Base-by-base conservation (phyloP, 1,284 basidiomycete species). In the Malassezia globosa region DNA sequence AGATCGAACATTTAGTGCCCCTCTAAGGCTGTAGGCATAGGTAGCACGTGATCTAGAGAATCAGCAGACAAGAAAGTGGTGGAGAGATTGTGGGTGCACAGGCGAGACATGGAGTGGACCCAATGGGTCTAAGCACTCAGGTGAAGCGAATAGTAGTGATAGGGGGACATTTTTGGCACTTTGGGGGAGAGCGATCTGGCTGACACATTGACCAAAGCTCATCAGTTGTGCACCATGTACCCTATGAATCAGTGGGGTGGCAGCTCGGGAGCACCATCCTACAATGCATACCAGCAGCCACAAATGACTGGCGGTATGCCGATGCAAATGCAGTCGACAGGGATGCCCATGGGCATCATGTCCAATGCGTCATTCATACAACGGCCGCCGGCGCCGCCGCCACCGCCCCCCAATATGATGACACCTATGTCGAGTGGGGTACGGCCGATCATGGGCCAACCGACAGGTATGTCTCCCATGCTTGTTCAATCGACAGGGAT, bases 201-300 rank as follows among this genome's bases (percentile, higher is more conserved):
- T n/a, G n/a, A n/a, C n/a, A n/a, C n/a, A n/a, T n/a, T n/a, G n/a
- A n/a, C n/a, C n/a, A n/a, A n/a, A n/a, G n/a, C n/a, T n/a, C n/a
- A n/a, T n/a, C n/a, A n/a, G n/a, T n/a, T n/a, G 19, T 5, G 33
- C 41, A 46, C 14, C 51, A 65, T 60, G 58, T 63, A 63, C 45
- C 61, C 61, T 51, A 60, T 61, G 52, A 61, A 59, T 54, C 58
- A 61, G 39, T 65, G 63, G 63, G 60, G 58, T 41, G 54, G 56
- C 24, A n/a, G n/a, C n/a, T 54, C 56, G 7, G 51, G 47, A 46
- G 51, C 58, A 46, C 51, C 48, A 22, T 26, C 21, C 19, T 48
- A 53, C 29, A 44, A 44, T 24, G 42, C 51, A 13, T 64, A 54
- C 52, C 51, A 59, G 16, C 48, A 58, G 37, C 56, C 61, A 13